These are phyloP conservation scores for Tolypocladium nubicola DNA, from an alignment of 2,329 filamentous ascomycete genomes.

Conservation along the genomic window DNA sequence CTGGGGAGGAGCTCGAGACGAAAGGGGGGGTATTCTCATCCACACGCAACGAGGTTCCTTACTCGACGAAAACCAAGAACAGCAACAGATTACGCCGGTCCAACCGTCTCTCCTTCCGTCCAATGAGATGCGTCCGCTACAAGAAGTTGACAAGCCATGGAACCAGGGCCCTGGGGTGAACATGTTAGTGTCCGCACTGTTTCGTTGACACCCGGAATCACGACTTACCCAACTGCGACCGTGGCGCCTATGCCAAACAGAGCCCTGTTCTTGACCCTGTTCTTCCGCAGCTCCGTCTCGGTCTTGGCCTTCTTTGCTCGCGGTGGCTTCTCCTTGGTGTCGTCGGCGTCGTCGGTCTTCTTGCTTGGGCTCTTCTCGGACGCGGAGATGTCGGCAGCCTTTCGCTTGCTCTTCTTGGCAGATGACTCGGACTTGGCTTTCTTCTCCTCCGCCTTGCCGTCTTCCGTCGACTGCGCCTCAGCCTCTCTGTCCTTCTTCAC, in stretches of 20 bases:
- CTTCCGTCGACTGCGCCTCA: constrained; percentile 28
- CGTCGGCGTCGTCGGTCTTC: constrained; percentile 22
- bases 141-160: constrained; percentile 42
- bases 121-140: constrained; percentile 14
- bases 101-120: background rate
- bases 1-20: constrained; percentile 3
- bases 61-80: background rate
- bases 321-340: constrained; percentile 29
- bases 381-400: constrained; percentile 60
- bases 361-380: constrained; percentile 43
- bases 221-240: constrained; percentile 78
- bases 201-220: background rate
- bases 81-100: background rate
- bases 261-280: constrained; percentile 77
- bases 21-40: background rate
- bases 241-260: constrained; percentile 79
- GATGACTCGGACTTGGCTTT: constrained; percentile 25
- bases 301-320: constrained; percentile 70
- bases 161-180: constrained; percentile 28
- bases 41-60: background rate
- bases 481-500: constrained; percentile 55
- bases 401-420: constrained; percentile 56
- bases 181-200: constrained; percentile 5
- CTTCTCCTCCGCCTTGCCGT: constrained; percentile 26
- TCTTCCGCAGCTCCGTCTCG: constrained; percentile 71